Evolutionary conservation across 2,329 filamentous ascomycete species (phyloP).

Genomic region (Fusarium praegraminearum): DNA sequence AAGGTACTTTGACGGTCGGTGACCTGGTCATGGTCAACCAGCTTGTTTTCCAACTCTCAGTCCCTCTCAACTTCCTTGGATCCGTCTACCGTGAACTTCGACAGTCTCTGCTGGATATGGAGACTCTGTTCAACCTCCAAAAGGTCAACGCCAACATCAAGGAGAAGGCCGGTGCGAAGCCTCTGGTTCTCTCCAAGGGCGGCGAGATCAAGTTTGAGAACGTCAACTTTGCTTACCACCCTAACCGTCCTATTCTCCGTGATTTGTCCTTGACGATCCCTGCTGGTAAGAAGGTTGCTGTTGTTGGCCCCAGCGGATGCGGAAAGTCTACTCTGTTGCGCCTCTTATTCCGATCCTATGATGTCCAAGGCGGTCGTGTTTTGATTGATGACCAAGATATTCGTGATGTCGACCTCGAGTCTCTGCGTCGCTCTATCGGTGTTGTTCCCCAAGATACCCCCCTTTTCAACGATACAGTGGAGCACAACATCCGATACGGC

Average conservation of each 20-base stretch:
- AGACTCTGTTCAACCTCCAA: constrained; percentile 96
- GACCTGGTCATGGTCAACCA: constrained; percentile 99
- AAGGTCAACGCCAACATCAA: constrained; percentile 92
- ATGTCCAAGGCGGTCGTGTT: constrained; percentile 86
- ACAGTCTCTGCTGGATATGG: constrained; percentile 97
- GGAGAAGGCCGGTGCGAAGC: constrained; percentile 79
- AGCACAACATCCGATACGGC: constrained; percentile 95
- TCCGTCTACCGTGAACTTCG: constrained; percentile 96
- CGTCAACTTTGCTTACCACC: constrained; percentile 92
- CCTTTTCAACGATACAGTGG: constrained; percentile 95
- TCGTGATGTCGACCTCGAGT: constrained; percentile 83
- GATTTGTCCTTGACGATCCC: constrained; percentile 90
- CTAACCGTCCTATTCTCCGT: constrained; percentile 86
- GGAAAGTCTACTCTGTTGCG: constrained; percentile 95
- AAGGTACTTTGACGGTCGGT: constrained; percentile 85
- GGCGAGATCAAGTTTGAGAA: constrained; percentile 96
- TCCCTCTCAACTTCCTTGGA: constrained; percentile 97
- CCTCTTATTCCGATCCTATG: constrained; percentile 94
- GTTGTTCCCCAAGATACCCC: constrained; percentile 98
- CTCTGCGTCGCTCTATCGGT: constrained; percentile 85
- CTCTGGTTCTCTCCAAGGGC: constrained; percentile 77
- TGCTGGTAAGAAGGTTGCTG: constrained; percentile 93
- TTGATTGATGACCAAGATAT: constrained; percentile 95
- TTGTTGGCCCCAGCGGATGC: constrained; percentile 95
- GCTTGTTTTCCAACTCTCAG: constrained; percentile 96